Conservation (phyloP, 2,329 filamentous ascomycete genomes). For the Teratosphaeria zuluensis region DNA sequence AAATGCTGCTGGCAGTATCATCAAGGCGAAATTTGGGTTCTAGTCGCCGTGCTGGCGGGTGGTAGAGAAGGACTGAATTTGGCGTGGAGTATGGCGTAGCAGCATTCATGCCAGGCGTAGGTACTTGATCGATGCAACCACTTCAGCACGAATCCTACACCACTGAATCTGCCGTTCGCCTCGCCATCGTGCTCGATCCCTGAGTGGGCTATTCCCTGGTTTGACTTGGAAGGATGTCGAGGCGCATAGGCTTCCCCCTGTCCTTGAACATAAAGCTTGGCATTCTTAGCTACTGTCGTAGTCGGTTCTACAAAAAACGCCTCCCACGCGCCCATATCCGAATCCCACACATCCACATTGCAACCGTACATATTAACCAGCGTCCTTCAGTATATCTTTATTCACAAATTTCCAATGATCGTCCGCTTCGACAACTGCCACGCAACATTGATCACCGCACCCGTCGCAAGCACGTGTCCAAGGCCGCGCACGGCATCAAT, state of each 20-base stretch:
- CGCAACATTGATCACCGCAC: neutral
- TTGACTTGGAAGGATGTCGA: no score
- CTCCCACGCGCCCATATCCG: neutral
- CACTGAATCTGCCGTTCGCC: no score
- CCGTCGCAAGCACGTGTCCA: neutral
- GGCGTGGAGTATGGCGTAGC: neutral
- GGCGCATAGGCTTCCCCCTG: neutral
- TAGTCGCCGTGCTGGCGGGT: slow-evolving; percentile 2
- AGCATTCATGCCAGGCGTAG: neutral
- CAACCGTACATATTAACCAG: neutral
- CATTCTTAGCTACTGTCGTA: neutral
- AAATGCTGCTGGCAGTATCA: slow-evolving; percentile 60
- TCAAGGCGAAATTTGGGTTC: slow-evolving; percentile 23
- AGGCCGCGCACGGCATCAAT: neutral
- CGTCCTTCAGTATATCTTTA: neutral
- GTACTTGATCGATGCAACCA: neutral
- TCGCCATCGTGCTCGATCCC: no score
- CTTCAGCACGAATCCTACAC: no score
- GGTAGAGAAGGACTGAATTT: neutral
- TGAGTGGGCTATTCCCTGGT: no score
- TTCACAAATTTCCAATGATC: neutral
- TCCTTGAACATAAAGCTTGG: neutral
- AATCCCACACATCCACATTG: neutral
- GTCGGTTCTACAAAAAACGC: neutral
- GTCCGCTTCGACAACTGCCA: neutral